Evolutionary conservation across 2,329 filamentous ascomycete species (phyloP).

Genomic region (Monosporascus sp.): DNA sequence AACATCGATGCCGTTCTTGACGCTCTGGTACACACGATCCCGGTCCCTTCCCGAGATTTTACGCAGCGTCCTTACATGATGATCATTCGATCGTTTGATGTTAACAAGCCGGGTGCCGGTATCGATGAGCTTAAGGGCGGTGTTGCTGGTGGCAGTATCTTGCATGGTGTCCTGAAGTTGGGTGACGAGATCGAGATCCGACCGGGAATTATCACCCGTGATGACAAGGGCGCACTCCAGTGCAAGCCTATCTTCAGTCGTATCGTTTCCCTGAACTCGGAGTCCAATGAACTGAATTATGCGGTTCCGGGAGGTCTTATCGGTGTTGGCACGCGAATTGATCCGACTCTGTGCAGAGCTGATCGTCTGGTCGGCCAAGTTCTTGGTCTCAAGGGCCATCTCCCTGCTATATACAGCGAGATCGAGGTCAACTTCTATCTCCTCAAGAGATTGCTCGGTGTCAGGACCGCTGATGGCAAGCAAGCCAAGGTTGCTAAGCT

Average conservation of each 20-base stretch:
- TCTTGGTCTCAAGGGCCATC: slow-evolving; percentile 84
- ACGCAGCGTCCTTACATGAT: slow-evolving; percentile 94
- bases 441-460: slow-evolving; percentile 86
- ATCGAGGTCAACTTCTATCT: slow-evolving; percentile 99
- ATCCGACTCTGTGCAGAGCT: slow-evolving; percentile 95
- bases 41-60: slow-evolving; percentile 87
- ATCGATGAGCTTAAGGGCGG: slow-evolving; percentile 98
- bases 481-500: slow-evolving; percentile 99
- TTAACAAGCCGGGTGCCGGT: slow-evolving; percentile 98
- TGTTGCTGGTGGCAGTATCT: slow-evolving; percentile 93
- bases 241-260: slow-evolving; percentile 97
- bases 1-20: slow-evolving; percentile 99
- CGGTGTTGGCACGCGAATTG: slow-evolving; percentile 94
- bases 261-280: slow-evolving; percentile 91
- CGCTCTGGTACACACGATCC: slow-evolving; percentile 90
- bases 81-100: slow-evolving; percentile 97
- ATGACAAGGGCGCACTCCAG: slow-evolving; percentile 87
- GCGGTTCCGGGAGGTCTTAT: slow-evolving; percentile 96
- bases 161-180: slow-evolving; percentile 94
- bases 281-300: slow-evolving; percentile 97
- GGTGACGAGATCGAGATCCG: slow-evolving; percentile 98
- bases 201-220: slow-evolving; percentile 95
- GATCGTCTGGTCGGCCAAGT: slow-evolving; percentile 99
- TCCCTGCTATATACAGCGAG: slow-evolving; percentile 96
- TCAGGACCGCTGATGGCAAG: slow-evolving; percentile 96